Evolutionary conservation across 1,284 basidiomycete species (phyloP), one percentile per base, ranked within the genome.

Genomic region (Volvariella surrecta): DNA sequence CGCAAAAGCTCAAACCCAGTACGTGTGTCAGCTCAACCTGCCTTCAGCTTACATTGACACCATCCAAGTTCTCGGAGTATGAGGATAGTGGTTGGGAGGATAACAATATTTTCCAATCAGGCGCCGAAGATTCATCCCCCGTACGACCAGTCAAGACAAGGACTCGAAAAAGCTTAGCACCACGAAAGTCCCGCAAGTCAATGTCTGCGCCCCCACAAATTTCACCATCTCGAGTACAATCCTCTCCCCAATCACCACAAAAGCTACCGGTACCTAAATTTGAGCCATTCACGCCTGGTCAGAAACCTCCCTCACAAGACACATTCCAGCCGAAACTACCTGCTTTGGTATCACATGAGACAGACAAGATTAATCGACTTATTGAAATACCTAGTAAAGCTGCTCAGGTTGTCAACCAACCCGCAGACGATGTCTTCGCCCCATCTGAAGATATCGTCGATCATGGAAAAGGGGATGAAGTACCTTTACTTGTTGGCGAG

Each of bases 1-100:
- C 74, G 81, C 16, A 72, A 78, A 40, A 64, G 70, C 19, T 77
- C 82, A 19, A 67, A 68, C 39, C 51, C 63, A 17, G 65, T 71
- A 45, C 39, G 64, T 61, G 28, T n/a, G n/a, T n/a, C n/a, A n/a
- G n/a, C n/a, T n/a, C n/a, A n/a, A n/a, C n/a, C n/a, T n/a, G n/a
- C n/a, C n/a, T 31, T 35, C n/a, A 45, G 18, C 37, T 39, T 39
- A 37, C 35, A 19, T 44, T 37, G 45, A 48, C 22, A 22, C 45
- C 48, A 45, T 11, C 30, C 8, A 51, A 62, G 60, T 53, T 54
- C 38, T 51, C 53, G n/a, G n/a, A n/a, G n/a, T n/a, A n/a, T 30
- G 73, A 83, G 21, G 82, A 87, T 46, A 87, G 85, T 51, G 84
- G 83, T 22, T 89, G 85, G 85, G 85, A 89, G 55, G 86, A 89